Evolutionary conservation across 441 rosid species (phyloP), one percentile per base, ranked within the genome.

Genomic region (Flueggea neowawraea): DNA sequence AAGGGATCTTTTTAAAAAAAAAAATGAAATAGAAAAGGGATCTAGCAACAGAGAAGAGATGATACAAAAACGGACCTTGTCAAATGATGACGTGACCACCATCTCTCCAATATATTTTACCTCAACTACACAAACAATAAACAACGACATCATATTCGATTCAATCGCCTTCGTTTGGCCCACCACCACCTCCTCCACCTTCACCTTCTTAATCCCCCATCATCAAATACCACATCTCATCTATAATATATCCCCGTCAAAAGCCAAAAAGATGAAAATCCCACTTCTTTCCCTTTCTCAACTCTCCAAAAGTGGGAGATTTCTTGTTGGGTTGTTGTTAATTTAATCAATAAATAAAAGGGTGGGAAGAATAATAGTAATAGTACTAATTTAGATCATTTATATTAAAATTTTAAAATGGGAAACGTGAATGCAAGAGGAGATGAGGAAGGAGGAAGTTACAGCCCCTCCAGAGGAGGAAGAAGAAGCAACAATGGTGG

Each of bases 341-440:
- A 22, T 16, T 54, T 22, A 5, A 10, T 36, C 41, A 8, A 36
- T 36, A 36, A 36, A 36, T 8, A 36, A 36, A 1, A 36, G 41
- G 41, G 41, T 36, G 41, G 7, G 0, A 36, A 5, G 41, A 36
- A 36, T 5, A 51, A 51, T n/a, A 51, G 17, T n/a, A n/a, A 22
- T 22, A 22, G 2, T 22, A 22, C 28, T 22, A 22, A 22, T 14
- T n/a, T 14, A 51, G 54, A 51, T 14, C 16, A 51, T 1, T n/a
- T 14, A 51, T n/a, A 51, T 51, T 8, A 47, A 31, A 7, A n/a
- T 22, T 33, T 32, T 44, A 50, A 5, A 66, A 94, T 94, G 99
- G 99, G 99, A 57, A 94, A 94, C 80, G 97, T 89, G 75, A 91
- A 86, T 84, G 94, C 77, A 64, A 86, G 95, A 70, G 95, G 86